These are phyloP conservation scores for Eimeria sp. DNA, from an alignment of 169 alveolate species.

Conservation along the genomic window DNA sequence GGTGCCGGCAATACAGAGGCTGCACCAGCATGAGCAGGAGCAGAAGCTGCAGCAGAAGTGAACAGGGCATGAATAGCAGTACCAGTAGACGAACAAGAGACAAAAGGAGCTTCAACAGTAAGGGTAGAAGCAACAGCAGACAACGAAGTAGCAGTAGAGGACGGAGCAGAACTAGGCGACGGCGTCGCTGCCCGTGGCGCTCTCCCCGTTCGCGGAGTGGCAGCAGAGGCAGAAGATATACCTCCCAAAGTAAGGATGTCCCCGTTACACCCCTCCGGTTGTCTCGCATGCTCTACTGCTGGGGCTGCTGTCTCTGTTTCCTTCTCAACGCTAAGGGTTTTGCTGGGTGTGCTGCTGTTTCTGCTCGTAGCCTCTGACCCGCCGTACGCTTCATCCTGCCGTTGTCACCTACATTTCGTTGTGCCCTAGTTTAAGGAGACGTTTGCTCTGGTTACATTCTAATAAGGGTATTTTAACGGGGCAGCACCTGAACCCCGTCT, in stretches of 20 bases:
- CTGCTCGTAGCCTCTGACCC: constrained; percentile 9
- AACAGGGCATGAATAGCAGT: not conserved
- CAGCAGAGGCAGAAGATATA: constrained; percentile 10
- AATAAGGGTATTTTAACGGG: not conserved
- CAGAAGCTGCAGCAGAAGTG: constrained; percentile 22
- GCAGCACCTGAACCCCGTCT: not conserved
- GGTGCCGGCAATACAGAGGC: not conserved
- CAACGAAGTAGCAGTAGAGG: not conserved
- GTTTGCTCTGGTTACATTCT: not conserved
- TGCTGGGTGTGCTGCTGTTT: not conserved
- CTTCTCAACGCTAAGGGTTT: not conserved
- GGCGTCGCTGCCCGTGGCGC: not conserved
- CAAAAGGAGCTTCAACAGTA: not conserved
- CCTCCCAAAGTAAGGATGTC: not conserved
- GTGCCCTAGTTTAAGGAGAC: not conserved
- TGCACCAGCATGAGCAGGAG: constrained; percentile 22
- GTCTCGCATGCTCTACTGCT: not conserved
- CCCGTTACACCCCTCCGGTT: too few species aligned
- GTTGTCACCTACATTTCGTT: not conserved
- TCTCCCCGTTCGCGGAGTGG: not conserved
- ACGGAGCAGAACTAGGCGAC: constrained; percentile 14
- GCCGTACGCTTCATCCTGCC: not conserved
- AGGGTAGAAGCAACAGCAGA: not conserved
- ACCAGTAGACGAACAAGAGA: not conserved
- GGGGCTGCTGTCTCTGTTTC: not conserved